Base-by-base conservation (phyloP, 306 rosid genomes). In the Ammopiptanthus mongolicus region DNA sequence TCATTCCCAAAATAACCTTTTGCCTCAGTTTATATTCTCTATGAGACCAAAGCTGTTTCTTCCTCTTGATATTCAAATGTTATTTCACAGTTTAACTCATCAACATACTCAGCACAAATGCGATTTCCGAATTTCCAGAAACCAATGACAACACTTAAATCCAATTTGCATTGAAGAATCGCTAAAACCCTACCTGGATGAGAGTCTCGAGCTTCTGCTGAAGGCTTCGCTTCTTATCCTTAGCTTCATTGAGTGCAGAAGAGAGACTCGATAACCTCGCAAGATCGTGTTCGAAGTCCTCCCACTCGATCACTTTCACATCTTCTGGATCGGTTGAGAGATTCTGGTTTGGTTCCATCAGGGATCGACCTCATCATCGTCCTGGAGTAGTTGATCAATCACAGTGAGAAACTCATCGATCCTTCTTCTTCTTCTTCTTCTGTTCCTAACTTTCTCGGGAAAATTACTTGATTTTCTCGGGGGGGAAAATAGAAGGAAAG, bases 181-280 rank as follows among this genome's bases (percentile, higher is more conserved):
- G 15, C 46, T 50, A 75, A 82, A 89, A 84, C 84, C 86, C 82
- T 86, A 88, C 98, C 95, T 88, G 79, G 78, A 90, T 87, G 53
- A 84, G 88, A 0, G 77, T 33, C 14, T 86, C 77, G 55, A 96
- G 98, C 77, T 86, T 87, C 34, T 57, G 74, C n/a, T 85, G 83
- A 52, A 92, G 92, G 64, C 13, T 72, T n/a, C 64, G 83, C 41
- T 89, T 92, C 76, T 87, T 93, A 52, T 87, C 82, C 34, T 81
- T 86, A 50, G 96, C 86, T 73, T 87, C 83, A 18, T 64, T 41
- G 62, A 95, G 84, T 2, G 97, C 98, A 53, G 90, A 82, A 71
- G 99, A 92, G 18, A 96, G 93, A 81, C 99, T 96, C 75, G 90
- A 75, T 10, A 92, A 60, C 84, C 90, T 80, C 1, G 93, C 98